Conservation (phyloP, 768 basidiomycete species). For the Leucosporidium creatinivorum region DNA sequence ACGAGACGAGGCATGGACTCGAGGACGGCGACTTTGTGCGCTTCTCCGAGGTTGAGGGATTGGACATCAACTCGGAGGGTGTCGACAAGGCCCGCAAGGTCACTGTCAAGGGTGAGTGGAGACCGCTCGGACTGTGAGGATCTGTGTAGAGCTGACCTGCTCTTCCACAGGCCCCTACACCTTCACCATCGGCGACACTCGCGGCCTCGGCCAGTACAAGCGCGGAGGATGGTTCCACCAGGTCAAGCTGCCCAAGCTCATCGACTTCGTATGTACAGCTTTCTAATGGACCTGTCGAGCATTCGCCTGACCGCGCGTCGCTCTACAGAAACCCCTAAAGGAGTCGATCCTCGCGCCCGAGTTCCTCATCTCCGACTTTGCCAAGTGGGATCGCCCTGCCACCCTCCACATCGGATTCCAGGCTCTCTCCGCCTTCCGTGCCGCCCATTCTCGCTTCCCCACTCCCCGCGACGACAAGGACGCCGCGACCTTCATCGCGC, state of each 20-base stretch:
- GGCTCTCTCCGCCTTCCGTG: slow-evolving; percentile 70
- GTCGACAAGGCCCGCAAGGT: slow-evolving; percentile 59
- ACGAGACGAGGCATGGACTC: slow-evolving; percentile 95
- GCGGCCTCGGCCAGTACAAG: slow-evolving; percentile 65
- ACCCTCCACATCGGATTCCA: slow-evolving; percentile 91
- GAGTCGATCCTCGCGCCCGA: slow-evolving; percentile 77
- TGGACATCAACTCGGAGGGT: slow-evolving; percentile 57
- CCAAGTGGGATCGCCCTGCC: slow-evolving; percentile 87
- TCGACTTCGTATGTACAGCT: slow-evolving; percentile 72
- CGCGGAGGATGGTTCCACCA: slow-evolving; percentile 92
- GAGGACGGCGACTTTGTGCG: slow-evolving; percentile 98
- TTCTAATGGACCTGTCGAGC: neutral
- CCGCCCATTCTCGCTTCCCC: slow-evolving; percentile 60
- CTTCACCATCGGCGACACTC: slow-evolving; percentile 89
- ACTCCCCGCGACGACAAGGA: slow-evolving; percentile 75
- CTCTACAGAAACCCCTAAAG: slow-evolving; percentile 74
- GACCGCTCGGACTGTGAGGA: neutral
- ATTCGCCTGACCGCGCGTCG: too few species aligned
- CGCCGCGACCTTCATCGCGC: slow-evolving; percentile 58
- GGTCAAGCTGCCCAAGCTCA: slow-evolving; percentile 96
- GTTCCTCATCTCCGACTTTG: slow-evolving; percentile 89
- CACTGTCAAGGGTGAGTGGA: slow-evolving; percentile 61
- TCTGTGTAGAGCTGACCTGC: neutral
- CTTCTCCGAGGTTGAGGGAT: slow-evolving; percentile 90
- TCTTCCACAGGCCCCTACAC: slow-evolving; percentile 67